phyloP scores from a whole-genome alignment of 2,329 filamentous ascomycete genomes.

The Ramichloridium luteum region DNA sequence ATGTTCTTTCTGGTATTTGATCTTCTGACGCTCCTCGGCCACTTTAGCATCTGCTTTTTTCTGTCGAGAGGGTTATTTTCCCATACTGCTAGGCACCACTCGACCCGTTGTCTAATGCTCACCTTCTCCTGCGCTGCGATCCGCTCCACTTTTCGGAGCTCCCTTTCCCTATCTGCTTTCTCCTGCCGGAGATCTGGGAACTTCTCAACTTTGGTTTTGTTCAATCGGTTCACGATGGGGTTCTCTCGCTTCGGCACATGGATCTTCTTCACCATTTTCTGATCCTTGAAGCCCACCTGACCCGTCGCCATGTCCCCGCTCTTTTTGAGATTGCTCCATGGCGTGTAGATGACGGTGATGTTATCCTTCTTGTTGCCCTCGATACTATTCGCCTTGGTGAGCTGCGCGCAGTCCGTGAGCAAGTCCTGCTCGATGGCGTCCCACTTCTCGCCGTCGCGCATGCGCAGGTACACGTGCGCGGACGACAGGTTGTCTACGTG shows the following conservation, averaged over 20 bases:
- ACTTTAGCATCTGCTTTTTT: conserved; percentile 64
- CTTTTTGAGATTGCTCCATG: conserved; percentile 92
- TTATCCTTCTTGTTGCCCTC: conserved; percentile 99
- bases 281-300: conserved; percentile 89
- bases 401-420: conserved; percentile 79
- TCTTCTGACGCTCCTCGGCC: conserved; percentile 69
- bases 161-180: conserved; percentile 61
- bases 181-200: conserved; percentile 74
- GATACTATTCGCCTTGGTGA: conserved; percentile 98
- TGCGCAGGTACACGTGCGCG: conserved; percentile 87
- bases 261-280: conserved; percentile 69
- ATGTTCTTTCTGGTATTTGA: conserved; percentile 94
- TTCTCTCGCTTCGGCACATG: conserved; percentile 75
- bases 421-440: conserved; percentile 64
- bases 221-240: conserved; percentile 86
- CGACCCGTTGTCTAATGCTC: too few relatives aligned
- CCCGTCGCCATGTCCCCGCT: conserved; percentile 91
- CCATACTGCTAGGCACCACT: conserved; percentile 2
- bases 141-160: conserved; percentile 60
- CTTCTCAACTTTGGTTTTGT: conserved; percentile 87
- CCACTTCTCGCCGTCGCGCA: conserved; percentile 67
- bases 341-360: conserved; percentile 90
- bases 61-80: conserved; percentile 25
- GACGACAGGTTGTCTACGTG: conserved; percentile 96
- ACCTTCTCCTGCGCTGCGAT: conserved; percentile 51